Evolutionary conservation across 139 green algal genomes (phyloP), one percentile per base, ranked within the genome.

Genomic region (Diplosphaera chodatii): DNA sequence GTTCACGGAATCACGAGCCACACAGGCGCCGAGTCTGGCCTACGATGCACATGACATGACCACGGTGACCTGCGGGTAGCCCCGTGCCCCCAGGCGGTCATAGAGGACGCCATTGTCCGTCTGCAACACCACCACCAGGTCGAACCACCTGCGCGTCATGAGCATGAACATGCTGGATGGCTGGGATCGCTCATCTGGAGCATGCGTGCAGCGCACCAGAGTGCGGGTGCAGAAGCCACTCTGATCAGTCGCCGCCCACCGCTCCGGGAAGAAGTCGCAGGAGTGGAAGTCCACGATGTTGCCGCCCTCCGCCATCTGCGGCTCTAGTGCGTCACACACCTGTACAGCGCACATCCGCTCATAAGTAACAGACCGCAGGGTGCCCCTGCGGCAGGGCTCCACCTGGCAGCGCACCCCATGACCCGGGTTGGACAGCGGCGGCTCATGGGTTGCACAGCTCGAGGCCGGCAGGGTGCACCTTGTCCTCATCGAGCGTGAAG

Each of bases 241-340:
- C n/a, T n/a, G n/a, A n/a, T n/a, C n/a, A n/a, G n/a, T n/a, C n/a
- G n/a, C 13, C 31, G 27, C 77, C n/a, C 63, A 90, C 80, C 95
- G 78, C 63, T 98, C 95, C 16, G 96, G 96, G 73, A 99, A 99
- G 55, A 99, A 96, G 73, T 99, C 95, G 79, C 92, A 98, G 56
- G 82, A 82, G 80, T 99, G 96, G 74, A 98, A 90, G 75, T 99
- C 96, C 27, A 99, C 87, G 1, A 99, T 65, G 66, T 76, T 82
- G 63, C 91, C 95, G 5, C 95, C 95, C 28, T 82, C 78, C 0
- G 29, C 76, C 73, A 98, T 72, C 1, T 78, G 28, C 55, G 96
- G 88, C 68, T 99, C 95, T 71, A 99, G 64, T 0, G 84, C 89
- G 74, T 98, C 95, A 34, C 83, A 90, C 20, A 98, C 84, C 91